Evolutionary conservation across 1,284 basidiomycete species (phyloP), one percentile per base, ranked within the genome.

Genomic region (Ganoderma sp.): DNA sequence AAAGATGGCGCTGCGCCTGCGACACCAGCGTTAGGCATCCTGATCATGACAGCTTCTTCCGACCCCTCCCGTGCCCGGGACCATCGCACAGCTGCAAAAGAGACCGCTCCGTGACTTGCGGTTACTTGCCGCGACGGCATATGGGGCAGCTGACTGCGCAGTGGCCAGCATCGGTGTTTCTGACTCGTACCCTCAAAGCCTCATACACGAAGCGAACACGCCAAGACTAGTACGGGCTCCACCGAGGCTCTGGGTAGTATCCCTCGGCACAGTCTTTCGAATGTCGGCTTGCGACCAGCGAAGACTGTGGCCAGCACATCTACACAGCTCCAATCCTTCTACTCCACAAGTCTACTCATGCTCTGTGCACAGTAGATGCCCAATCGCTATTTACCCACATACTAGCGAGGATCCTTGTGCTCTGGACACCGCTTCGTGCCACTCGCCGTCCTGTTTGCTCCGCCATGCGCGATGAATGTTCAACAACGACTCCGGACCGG

Each of bases 51-150:
- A 50, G 58, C 57, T 41, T 32, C 45, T 58, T 52, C 64, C 64
- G 64, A 65, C 57, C 34, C 37, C 57, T 60, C 64, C 64, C 64
- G 64, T 3, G 32, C 9, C 22, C 28, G 17, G 28, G 28, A 48
- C 15, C 14, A 32, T 6, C 17, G 15, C 52, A 56, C 25, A 34
- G 32, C 28, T 52, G 52, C 52, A 56, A 14, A 56, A 34, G 5
- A 56, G 52, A 17, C 22, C 28, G 15, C 52, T 56, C 10, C 52
- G 9, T 22, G 15, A 17, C 22, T 45, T 45, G 17, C 17, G 17
- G 43, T n/a, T 45, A 52, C 9, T 15, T 52, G 22, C 48, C 48
- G 48, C 48, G 6, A 50, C 48, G 28, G 52, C 52, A 34, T 7
- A 56, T 34, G 52, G 52, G 52, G 52, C 52, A 56, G 15, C 52